These are phyloP conservation scores for Taphrina betulina DNA, from an alignment of 1,139 yeast species.

Conservation along the genomic window DNA sequence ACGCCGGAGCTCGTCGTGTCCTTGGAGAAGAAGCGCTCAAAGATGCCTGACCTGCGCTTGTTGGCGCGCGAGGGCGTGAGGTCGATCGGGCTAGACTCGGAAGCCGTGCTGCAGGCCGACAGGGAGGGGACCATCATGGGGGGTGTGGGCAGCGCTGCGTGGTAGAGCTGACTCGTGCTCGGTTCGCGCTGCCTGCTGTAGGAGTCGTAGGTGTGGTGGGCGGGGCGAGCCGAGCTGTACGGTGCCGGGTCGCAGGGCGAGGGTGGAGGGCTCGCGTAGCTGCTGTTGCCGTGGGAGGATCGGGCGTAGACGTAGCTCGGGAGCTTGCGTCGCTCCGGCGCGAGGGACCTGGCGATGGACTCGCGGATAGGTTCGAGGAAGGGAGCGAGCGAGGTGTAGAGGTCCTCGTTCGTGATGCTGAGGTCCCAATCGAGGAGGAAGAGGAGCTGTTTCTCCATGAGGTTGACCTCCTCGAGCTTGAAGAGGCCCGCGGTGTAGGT, in stretches of 20 bases:
- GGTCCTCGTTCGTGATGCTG: conserved; percentile 65
- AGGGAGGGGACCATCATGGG: conserved; percentile 33
- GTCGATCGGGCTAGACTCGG: conserved; percentile 28
- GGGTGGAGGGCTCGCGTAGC: conserved; percentile 24
- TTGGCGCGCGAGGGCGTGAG: conserved; percentile 11
- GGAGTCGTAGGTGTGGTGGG: background rate
- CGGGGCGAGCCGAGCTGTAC: conserved; percentile 2
- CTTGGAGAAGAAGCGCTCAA: conserved; percentile 30
- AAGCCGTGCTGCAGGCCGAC: conserved; percentile 27
- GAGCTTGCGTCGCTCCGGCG: conserved; percentile 10
- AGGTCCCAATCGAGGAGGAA: conserved; percentile 82
- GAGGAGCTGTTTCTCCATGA: conserved; percentile 85
- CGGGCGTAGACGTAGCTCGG: conserved; percentile 31
- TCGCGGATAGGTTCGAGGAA: conserved; percentile 64
- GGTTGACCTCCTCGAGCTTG: conserved; percentile 73
- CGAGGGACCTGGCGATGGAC: conserved; percentile 2
- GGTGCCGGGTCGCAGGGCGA: conserved; percentile 8
- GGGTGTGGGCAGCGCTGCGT: conserved; percentile 26
- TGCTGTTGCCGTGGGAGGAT: conserved; percentile 10
- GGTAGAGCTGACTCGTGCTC: conserved; percentile 8
- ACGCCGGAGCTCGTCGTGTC: conserved; percentile 7
- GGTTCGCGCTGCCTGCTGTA: background rate
- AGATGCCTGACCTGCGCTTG: conserved; percentile 32
- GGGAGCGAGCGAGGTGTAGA: conserved; percentile 66
- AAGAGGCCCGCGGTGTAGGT: conserved; percentile 82